These are phyloP conservation scores for Rauvolfia tetraphylla DNA, from an alignment of 257 asterid genomes.

Conservation along the genomic window DNA sequence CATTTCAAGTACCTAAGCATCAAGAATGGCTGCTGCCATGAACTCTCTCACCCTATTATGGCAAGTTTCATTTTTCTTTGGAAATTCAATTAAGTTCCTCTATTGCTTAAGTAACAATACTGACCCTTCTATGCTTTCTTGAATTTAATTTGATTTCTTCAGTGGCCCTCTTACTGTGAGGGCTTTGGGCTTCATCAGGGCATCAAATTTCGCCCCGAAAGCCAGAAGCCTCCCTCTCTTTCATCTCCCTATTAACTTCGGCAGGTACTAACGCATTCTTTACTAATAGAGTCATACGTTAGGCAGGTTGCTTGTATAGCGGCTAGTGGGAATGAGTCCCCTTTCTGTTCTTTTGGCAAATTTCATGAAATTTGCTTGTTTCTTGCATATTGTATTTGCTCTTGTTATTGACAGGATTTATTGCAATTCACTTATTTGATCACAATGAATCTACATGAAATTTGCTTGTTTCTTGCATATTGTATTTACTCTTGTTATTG, in stretches of 20 bases:
- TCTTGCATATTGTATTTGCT: not conserved
- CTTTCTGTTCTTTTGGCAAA: not conserved
- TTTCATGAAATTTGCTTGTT: not conserved
- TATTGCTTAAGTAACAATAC: not conserved
- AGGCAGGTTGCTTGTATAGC: not conserved
- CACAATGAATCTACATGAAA: no score
- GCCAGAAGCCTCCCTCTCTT: constrained; percentile 17
- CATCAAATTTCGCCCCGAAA: constrained; percentile 32
- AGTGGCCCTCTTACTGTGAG: constrained; percentile 46
- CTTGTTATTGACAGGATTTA: not conserved
- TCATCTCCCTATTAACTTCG: constrained; percentile 38
- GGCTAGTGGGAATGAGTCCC: not conserved
- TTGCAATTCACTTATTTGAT: not conserved
- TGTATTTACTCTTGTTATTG: not conserved
- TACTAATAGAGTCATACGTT: not conserved
- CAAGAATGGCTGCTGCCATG: constrained; percentile 36
- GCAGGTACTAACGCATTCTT: constrained; percentile 34
- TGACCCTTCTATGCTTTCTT: not conserved
- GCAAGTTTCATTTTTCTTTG: constrained; percentile 18
- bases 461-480: not conserved
- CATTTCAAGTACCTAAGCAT: not conserved
- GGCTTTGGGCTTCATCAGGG: constrained; percentile 37
- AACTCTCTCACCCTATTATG: constrained; percentile 44
- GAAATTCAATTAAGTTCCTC: not conserved
- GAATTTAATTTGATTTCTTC: constrained; percentile 26